phyloP scores from a whole-genome alignment of 208 protist species.

The Leptomonas pyrrhocoris region DNA sequence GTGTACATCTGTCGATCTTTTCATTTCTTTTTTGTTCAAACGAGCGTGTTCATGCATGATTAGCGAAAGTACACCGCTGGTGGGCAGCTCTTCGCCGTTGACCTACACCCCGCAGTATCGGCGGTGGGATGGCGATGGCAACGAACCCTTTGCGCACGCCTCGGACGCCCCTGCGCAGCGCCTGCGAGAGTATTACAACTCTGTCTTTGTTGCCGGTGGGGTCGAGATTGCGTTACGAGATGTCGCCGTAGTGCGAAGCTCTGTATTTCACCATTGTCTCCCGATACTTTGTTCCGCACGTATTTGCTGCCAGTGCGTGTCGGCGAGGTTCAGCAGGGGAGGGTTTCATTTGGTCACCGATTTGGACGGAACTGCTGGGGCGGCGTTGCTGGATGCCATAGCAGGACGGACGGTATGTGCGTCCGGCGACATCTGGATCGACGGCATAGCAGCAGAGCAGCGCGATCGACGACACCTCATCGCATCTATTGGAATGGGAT shows the following conservation, averaged over 20 bases:
- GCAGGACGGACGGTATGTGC: conserved; percentile 26
- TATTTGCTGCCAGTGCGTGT: conserved; percentile 47
- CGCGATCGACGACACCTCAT: conserved; percentile 15
- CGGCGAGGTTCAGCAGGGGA: conserved; percentile 38
- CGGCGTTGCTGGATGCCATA: conserved; percentile 43
- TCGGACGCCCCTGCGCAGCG: conserved; percentile 1
- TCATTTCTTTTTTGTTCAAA: conserved; percentile 4
- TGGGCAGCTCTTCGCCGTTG: conserved; percentile 13
- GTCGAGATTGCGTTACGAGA: conserved; percentile 42
- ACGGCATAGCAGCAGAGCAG: conserved; percentile 10
- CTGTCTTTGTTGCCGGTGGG: conserved; percentile 40
- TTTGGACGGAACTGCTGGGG: conserved; percentile 27
- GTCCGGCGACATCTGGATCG: conserved; percentile 40
- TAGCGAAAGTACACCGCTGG: conserved; percentile 27
- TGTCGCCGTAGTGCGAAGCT: conserved; percentile 38
- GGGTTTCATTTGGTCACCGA: conserved; percentile 56
- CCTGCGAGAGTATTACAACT: conserved; percentile 33
- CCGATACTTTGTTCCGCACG: conserved; percentile 18
- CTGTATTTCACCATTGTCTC: conserved; percentile 33
- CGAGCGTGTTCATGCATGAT: conserved; percentile 21
- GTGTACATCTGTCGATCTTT: not conserved
- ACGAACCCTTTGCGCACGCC: not conserved
- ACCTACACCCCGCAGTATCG: conserved; percentile 14
- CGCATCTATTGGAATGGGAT: conserved; percentile 19
- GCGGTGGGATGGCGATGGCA: not conserved